phyloP scores from a whole-genome alignment of 2,329 filamentous ascomycete species.

The Thelonectria discophora region DNA sequence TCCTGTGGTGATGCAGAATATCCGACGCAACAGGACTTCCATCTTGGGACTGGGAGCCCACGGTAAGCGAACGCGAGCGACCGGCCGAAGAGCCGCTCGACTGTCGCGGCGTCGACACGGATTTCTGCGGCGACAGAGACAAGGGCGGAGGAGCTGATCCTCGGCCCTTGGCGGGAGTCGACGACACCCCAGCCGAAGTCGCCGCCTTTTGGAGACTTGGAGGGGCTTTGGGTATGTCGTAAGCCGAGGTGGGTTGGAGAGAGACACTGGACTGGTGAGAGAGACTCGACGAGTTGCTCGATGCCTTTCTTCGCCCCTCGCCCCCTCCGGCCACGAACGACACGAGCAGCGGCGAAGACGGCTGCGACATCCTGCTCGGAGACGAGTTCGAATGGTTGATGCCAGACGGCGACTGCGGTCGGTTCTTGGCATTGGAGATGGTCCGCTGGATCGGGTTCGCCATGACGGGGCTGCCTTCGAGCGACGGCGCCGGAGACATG shows the following conservation, averaged over 20 bases:
- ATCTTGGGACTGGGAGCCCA: constrained; percentile 95
- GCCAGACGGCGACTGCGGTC: constrained; percentile 87
- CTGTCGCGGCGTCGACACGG: constrained; percentile 67
- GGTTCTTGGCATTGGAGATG: constrained; percentile 83
- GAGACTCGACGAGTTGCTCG: constrained; percentile 84
- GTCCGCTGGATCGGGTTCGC: constrained; percentile 83
- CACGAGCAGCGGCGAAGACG: constrained; percentile 82
- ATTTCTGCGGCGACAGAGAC: constrained; percentile 71
- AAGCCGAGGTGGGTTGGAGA: constrained; percentile 74
- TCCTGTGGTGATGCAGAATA: constrained; percentile 80
- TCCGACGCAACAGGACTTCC: constrained; percentile 78
- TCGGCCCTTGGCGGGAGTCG: constrained; percentile 68
- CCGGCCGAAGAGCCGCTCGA: constrained; percentile 68
- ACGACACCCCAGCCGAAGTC: constrained; percentile 61
- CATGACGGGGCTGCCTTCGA: constrained; percentile 87
- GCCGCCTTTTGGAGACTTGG: constrained; percentile 68
- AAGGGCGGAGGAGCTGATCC: constrained; percentile 58
- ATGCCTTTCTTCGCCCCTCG: constrained; percentile 86
- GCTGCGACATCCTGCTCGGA: constrained; percentile 79
- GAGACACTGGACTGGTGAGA: constrained; percentile 76
- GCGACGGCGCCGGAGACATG: constrained; percentile 70
- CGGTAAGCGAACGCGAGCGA: constrained; percentile 86
- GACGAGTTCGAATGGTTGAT: constrained; percentile 84
- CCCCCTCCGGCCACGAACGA: constrained; percentile 88
- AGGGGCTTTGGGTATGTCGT: constrained; percentile 74